phyloP scores from a whole-genome alignment of 345 rosid genomes.

The Brassica nigra region DNA sequence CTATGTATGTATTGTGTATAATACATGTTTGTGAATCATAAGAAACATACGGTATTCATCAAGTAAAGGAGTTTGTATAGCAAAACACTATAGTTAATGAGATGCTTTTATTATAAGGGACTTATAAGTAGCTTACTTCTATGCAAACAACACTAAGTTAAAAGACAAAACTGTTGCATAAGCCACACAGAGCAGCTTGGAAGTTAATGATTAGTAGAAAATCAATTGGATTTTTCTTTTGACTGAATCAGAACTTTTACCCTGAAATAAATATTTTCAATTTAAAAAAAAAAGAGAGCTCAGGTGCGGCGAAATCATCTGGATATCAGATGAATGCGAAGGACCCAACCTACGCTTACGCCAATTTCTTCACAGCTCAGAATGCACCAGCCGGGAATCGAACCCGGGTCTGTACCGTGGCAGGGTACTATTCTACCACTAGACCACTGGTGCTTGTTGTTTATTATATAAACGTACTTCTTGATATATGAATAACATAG shows the following conservation, averaged over 20 bases:
- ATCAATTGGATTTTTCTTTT: not conserved
- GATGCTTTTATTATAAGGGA: not conserved
- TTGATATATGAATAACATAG: not conserved
- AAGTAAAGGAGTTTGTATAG: not conserved
- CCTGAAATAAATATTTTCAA: too few relatives aligned
- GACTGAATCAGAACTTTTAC: too few relatives aligned
- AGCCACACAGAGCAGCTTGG: not conserved
- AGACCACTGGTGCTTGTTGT: constrained; percentile 47
- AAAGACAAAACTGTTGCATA: not conserved
- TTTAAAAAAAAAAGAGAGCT: not conserved
- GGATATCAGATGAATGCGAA: not conserved
- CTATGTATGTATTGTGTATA: constrained; percentile 19
- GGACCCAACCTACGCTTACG: not conserved
- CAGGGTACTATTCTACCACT: constrained; percentile 67
- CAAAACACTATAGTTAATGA: not conserved
- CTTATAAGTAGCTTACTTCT: too few relatives aligned
- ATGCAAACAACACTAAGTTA: not conserved
- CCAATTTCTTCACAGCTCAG: not conserved
- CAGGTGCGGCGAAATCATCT: not conserved
- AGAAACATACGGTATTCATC: not conserved
- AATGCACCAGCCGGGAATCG: constrained; percentile 27
- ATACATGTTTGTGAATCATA: constrained; percentile 19
- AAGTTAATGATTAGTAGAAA: too few relatives aligned
- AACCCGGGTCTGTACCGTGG: constrained; percentile 81
- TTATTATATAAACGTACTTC: not conserved